Conservation (phyloP, 2,329 filamentous ascomycete genomes). For the Monosporascus sp. region DNA sequence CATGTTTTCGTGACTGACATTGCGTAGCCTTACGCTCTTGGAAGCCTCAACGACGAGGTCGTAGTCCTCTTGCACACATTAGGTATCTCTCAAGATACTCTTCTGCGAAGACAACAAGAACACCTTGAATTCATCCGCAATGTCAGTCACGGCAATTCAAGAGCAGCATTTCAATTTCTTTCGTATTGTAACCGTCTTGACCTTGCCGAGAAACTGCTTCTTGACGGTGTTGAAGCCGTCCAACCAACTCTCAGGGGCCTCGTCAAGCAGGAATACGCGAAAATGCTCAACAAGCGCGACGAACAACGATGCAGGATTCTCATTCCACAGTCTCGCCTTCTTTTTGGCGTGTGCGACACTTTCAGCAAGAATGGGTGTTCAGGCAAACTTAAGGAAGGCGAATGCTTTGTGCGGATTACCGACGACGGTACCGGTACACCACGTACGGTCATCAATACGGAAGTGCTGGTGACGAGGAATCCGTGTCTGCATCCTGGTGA, state of each 20-base stretch:
- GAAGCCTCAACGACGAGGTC: slow-evolving; percentile 37
- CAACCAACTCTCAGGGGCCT: slow-evolving; percentile 21
- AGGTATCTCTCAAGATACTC: slow-evolving; percentile 24
- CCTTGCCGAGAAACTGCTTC: slow-evolving; percentile 32
- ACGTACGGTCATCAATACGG: slow-evolving; percentile 27
- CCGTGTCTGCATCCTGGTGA: slow-evolving; percentile 39
- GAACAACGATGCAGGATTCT: slow-evolving; percentile 34
- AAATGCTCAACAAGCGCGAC: slow-evolving; percentile 28
- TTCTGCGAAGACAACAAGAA: slow-evolving; percentile 31
- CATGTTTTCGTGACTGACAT: not conserved
- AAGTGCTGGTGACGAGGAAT: slow-evolving; percentile 36
- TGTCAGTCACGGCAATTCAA: slow-evolving; percentile 19
- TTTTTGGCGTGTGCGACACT: slow-evolving; percentile 36
- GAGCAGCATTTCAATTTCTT: slow-evolving; percentile 31
- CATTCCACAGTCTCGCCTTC: slow-evolving; percentile 30
- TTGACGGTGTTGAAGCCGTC: slow-evolving; percentile 31
- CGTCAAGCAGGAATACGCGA: slow-evolving; percentile 26
- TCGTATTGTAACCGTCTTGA: slow-evolving; percentile 27
- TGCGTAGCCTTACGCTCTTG: slow-evolving; percentile 32
- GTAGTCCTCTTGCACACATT: slow-evolving; percentile 34
- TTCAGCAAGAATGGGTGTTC: slow-evolving; percentile 1
- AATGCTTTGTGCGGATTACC: slow-evolving; percentile 34
- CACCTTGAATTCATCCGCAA: slow-evolving; percentile 29
- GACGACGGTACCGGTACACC: slow-evolving; percentile 29
- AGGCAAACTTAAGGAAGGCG: slow-evolving; percentile 30